Base-by-base conservation (phyloP, 1,284 basidiomycete species). In the Cryptococcus wingfieldii region DNA sequence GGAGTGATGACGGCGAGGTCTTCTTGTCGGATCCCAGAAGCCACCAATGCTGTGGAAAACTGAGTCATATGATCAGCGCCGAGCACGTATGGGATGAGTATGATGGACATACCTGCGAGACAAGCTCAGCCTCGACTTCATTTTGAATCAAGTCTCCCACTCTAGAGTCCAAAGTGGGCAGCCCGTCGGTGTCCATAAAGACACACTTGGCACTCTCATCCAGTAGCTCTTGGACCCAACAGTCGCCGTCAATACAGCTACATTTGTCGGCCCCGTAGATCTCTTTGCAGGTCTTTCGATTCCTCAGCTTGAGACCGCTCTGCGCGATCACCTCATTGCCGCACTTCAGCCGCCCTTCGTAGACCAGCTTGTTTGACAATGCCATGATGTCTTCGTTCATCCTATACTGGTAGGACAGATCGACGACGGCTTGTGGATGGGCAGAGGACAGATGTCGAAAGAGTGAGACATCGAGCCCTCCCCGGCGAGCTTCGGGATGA, bases 361-460 rank as follows among this genome's bases (percentile, higher is more conserved):
- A 99, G 16, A 98, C 88, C 38, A 98, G 83, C 54, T 81, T 82
- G 72, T 98, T 99, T 5, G 91, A 93, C 12, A 99, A 79, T 8
- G 83, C 71, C 95, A 98, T 98, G 70, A 99, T 98, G 58, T 96
- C 92, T 55, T 83, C 84, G 73, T 95, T 97, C 95, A 98, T 98
- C 52, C 96, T 83, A 72, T 98, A 99, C 71, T 99, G 95, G 51
- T 87, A 81, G 0, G 84, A 82, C 34, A 98, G 81, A 62, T 93
- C 86, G 18, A 88, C 83, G 43, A 97, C 87, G 1, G 91, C 85
- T 19, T 84, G 76, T 0, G 90, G 90, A 67, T 97, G 90, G 0
- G 87, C 86, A 46, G 92, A 87, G 0, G 89, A 90, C 4, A 98
- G 82, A 2, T 86, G 82, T 48, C 89, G 85, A 80, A 99, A 99